phyloP scores from a whole-genome alignment of 176 grass and related monocot genomes.

The Eragrostis nindensis region DNA sequence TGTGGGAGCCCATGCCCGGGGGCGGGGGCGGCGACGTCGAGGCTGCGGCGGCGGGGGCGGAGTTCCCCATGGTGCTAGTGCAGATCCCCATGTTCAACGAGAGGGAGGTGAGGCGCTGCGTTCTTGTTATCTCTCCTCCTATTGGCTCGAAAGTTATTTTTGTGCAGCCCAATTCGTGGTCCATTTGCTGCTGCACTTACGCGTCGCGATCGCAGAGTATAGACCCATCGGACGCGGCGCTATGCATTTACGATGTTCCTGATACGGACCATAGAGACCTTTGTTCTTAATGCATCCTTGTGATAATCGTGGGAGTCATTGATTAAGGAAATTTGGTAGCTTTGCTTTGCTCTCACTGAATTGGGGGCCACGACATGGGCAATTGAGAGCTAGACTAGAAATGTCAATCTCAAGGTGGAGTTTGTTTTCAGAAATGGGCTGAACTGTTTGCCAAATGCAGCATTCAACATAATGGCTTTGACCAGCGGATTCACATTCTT shows the following conservation, averaged over 20 bases:
- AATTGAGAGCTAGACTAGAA: background rate
- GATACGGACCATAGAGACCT: background rate
- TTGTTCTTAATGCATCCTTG: background rate
- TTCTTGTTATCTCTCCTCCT: background rate
- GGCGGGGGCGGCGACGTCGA: conserved; percentile 33
- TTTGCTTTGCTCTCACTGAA: background rate
- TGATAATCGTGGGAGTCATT: background rate
- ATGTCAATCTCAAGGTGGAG: background rate
- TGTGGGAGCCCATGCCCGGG: conserved; percentile 59
- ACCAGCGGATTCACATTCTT: background rate
- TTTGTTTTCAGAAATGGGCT: conserved; percentile 16
- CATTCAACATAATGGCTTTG: background rate
- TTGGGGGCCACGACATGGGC: background rate
- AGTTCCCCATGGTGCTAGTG: conserved; percentile 83
- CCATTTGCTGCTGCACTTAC: background rate
- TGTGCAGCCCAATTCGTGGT: too few relatives aligned
- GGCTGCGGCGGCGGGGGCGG: background rate
- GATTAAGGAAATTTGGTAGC: background rate
- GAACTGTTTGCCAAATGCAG: background rate
- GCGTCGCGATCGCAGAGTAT: background rate
- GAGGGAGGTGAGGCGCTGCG: conserved; percentile 58
- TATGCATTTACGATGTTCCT: background rate
- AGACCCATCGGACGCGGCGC: background rate
- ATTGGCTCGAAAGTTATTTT: background rate
- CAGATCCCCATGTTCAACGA: conserved; percentile 97